phyloP scores from a whole-genome alignment of 2,329 filamentous ascomycete genomes.

The Podosphaera xanthii region DNA sequence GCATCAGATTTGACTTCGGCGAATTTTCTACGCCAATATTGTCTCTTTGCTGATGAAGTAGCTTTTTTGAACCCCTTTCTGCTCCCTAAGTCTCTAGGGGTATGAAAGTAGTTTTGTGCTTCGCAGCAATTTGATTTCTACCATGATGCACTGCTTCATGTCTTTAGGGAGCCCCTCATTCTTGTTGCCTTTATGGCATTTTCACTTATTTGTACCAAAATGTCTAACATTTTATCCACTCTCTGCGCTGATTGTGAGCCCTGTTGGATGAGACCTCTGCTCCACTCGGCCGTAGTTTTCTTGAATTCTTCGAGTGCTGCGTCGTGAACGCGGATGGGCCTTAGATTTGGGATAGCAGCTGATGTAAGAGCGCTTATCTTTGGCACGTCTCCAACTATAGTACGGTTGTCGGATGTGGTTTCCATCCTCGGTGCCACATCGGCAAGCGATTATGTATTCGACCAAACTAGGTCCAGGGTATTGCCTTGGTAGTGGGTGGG shows the following conservation, averaged over 20 bases:
- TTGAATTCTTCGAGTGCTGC: background rate
- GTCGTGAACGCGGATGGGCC: background rate
- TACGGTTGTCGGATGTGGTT: background rate
- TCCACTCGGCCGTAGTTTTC: background rate
- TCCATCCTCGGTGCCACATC: background rate
- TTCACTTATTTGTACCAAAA: background rate
- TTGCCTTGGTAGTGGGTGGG: background rate
- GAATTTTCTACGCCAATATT: background rate
- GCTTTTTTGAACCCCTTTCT: background rate
- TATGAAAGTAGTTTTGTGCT: background rate
- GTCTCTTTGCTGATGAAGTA: background rate
- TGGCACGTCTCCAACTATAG: background rate
- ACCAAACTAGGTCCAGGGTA: background rate
- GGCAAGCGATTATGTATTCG: background rate
- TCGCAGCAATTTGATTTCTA: background rate
- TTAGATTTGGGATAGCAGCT: background rate
- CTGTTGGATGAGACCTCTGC: background rate
- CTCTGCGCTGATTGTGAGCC: background rate
- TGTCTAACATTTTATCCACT: background rate
- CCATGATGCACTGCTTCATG: background rate
- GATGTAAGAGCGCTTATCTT: too few species aligned
- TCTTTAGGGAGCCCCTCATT: background rate
- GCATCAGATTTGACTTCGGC: background rate
- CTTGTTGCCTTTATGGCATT: background rate
- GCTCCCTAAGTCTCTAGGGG: background rate